Percentiles rank a stretch among this genome's conserved stretches.
Evolutionary conservation across 2,329 filamentous ascomycete genomes (phyloP).

Genomic region (Diaporthe ilicicola): DNA sequence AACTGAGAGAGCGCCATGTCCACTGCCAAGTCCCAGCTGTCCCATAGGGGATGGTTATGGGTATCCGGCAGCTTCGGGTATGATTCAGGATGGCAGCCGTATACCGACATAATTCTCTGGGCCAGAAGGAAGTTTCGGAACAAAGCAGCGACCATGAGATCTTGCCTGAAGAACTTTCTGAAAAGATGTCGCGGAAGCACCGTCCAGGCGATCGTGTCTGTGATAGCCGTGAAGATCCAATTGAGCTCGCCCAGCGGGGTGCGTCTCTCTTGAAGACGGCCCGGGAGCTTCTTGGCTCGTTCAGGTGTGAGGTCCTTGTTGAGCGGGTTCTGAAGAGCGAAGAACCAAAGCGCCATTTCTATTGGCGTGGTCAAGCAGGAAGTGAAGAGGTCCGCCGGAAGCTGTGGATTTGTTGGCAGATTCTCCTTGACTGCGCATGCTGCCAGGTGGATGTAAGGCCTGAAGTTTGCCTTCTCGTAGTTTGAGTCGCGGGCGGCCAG

Average conservation of each 20-base stretch:
- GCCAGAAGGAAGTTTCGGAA: slow-evolving; percentile 96
- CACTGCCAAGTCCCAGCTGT: slow-evolving; percentile 96
- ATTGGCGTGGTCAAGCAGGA: slow-evolving; percentile 96
- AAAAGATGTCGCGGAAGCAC: slow-evolving; percentile 89
- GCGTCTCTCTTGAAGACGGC: slow-evolving; percentile 88
- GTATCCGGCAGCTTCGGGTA: slow-evolving; percentile 93
- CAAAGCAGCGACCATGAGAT: slow-evolving; percentile 97
- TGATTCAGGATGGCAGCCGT: slow-evolving; percentile 94
- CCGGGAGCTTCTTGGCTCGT: slow-evolving; percentile 87
- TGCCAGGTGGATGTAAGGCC: slow-evolving; percentile 85
- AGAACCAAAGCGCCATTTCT: slow-evolving; percentile 96
- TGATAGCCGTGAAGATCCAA: slow-evolving; percentile 99
- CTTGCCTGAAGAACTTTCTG: slow-evolving; percentile 95
- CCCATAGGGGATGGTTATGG: slow-evolving; percentile 93
- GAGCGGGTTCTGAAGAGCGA: slow-evolving; percentile 89
- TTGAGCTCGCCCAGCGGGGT: slow-evolving; percentile 96
- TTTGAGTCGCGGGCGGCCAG: slow-evolving; percentile 78
- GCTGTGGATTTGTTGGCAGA: slow-evolving; percentile 89
- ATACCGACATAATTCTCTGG: slow-evolving; percentile 94
- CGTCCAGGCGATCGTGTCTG: slow-evolving; percentile 98
- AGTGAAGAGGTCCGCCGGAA: slow-evolving; percentile 95
- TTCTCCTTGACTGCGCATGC: slow-evolving; percentile 92
- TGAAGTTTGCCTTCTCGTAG: slow-evolving; percentile 78
- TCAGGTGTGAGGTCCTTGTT: slow-evolving; percentile 74
- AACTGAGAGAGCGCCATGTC: slow-evolving; percentile 94